These are phyloP conservation scores for Fistulina hepatica DNA, from an alignment of 1,284 basidiomycete species.

Conservation along the genomic window DNA sequence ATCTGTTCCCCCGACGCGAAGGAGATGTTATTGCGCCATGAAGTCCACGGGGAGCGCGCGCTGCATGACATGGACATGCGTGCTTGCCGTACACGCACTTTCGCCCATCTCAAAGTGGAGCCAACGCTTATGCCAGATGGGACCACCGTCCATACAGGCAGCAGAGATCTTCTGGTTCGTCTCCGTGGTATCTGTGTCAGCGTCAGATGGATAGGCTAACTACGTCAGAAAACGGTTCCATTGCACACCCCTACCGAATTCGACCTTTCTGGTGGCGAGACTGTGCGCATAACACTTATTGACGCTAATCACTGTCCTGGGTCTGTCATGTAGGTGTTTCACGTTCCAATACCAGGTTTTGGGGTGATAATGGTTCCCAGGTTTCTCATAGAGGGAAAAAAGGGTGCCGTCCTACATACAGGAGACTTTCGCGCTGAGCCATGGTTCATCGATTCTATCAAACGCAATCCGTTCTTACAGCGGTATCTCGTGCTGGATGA, in stretches of 20 bases:
- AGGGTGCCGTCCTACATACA: slow-evolving; percentile 76
- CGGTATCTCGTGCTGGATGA: slow-evolving; percentile 43
- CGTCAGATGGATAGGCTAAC: not conserved
- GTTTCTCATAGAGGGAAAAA: slow-evolving; percentile 75
- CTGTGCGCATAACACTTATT: slow-evolving; percentile 66
- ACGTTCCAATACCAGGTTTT: not conserved
- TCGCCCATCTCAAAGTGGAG: slow-evolving; percentile 52
- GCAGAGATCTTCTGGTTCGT: slow-evolving; percentile 57
- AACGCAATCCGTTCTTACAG: slow-evolving; percentile 57
- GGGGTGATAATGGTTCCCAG: slow-evolving; percentile 29
- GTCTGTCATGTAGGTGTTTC: slow-evolving; percentile 65
- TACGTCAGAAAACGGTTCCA: slow-evolving; percentile 35
- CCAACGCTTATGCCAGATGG: slow-evolving; percentile 38
- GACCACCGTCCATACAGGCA: slow-evolving; percentile 33
- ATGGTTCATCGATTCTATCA: slow-evolving; percentile 60
- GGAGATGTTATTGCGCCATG: slow-evolving; percentile 68
- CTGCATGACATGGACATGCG: slow-evolving; percentile 41
- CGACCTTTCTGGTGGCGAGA: slow-evolving; percentile 45
- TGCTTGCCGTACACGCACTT: slow-evolving; percentile 50
- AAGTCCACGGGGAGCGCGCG: slow-evolving; percentile 55
- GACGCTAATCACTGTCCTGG: slow-evolving; percentile 96
- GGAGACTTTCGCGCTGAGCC: slow-evolving; percentile 87
- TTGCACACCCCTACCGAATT: slow-evolving; percentile 54
- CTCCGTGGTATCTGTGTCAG: not conserved
- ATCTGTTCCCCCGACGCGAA: slow-evolving; percentile 75